Percentiles rank a stretch among this genome's conserved stretches.
Conservation (phyloP, 192 early-diverging fungal species). For the Entomortierella parvispora region DNA sequence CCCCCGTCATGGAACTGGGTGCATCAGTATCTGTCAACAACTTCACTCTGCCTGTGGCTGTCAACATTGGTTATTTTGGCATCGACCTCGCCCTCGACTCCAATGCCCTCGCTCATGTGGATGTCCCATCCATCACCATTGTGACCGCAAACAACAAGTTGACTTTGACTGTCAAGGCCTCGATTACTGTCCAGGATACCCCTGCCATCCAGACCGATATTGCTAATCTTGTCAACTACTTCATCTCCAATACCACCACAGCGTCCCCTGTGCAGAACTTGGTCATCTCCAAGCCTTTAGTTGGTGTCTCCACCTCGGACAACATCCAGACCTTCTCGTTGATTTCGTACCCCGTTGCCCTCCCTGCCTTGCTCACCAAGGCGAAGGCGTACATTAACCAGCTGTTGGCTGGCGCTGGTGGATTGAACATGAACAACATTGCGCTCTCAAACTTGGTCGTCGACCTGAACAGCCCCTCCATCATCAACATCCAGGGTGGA, state of each 20-base stretch:
- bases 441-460: slow-evolving; percentile 32
- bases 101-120: slow-evolving; percentile 33
- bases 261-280: slow-evolving; percentile 30
- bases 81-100: slow-evolving; percentile 44
- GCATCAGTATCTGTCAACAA: slow-evolving; percentile 43
- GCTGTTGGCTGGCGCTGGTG: slow-evolving; percentile 35
- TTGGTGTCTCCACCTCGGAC: slow-evolving; percentile 37
- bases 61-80: slow-evolving; percentile 52
- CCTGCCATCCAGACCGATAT: slow-evolving; percentile 40
- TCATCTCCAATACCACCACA: slow-evolving; percentile 41
- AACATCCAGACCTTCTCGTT: slow-evolving; percentile 43
- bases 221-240: slow-evolving; percentile 42
- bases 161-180: slow-evolving; percentile 35
- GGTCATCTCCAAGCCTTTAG: slow-evolving; percentile 33
- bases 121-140: slow-evolving; percentile 48
- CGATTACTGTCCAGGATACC: slow-evolving; percentile 36
- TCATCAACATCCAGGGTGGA: slow-evolving; percentile 38
- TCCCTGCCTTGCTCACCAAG: slow-evolving; percentile 18
- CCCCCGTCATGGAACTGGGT: slow-evolving; percentile 44
- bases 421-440: slow-evolving; percentile 33
- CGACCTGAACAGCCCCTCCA: slow-evolving; percentile 48
- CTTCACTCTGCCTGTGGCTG: slow-evolving; percentile 39
- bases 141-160: slow-evolving; percentile 42
- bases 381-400: slow-evolving; percentile 22
- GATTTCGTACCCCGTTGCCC: slow-evolving; percentile 23